Percentiles rank a stretch among this genome's conserved stretches.
Conservation (phyloP, 164 flowering plant genomes). For the Echeveria elegans region DNA sequence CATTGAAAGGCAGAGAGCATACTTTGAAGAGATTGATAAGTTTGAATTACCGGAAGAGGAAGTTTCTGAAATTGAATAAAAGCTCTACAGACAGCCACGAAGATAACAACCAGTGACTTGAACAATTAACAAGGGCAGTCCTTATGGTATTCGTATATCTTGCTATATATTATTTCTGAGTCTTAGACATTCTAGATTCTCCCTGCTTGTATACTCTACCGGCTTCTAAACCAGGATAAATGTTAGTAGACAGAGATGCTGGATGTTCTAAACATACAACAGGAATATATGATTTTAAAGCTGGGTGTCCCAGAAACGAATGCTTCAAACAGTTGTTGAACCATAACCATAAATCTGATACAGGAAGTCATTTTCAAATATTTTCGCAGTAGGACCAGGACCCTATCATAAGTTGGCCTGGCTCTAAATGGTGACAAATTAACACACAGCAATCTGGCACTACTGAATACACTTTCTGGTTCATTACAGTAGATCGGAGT, state of each 20-base stretch:
- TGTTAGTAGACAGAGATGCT: neutral
- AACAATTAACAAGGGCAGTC: neutral
- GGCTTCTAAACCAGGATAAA: neutral
- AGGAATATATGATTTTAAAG: neutral
- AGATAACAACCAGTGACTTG: neutral
- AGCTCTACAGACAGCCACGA: slow-evolving; percentile 3
- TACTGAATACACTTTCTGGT: neutral
- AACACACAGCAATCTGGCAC: neutral
- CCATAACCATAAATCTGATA: neutral
- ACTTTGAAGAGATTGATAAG: slow-evolving; percentile 7
- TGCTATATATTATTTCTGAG: neutral
- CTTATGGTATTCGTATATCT: neutral
- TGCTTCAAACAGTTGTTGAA: no score
- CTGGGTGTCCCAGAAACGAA: neutral
- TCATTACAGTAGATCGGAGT: neutral
- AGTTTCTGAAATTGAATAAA: slow-evolving; percentile 8
- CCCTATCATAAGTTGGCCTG: neutral
- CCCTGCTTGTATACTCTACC: neutral
- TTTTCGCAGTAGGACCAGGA: neutral
- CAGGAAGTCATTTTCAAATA: neutral
- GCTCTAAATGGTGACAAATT: neutral
- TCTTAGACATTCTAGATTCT: neutral
- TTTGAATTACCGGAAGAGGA: slow-evolving; percentile 9
- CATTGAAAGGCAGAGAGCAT: slow-evolving; percentile 7
- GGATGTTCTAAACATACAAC: neutral